Conservation (phyloP, 2,329 filamentous ascomycete species). For the Cladosporium halotolerans region DNA sequence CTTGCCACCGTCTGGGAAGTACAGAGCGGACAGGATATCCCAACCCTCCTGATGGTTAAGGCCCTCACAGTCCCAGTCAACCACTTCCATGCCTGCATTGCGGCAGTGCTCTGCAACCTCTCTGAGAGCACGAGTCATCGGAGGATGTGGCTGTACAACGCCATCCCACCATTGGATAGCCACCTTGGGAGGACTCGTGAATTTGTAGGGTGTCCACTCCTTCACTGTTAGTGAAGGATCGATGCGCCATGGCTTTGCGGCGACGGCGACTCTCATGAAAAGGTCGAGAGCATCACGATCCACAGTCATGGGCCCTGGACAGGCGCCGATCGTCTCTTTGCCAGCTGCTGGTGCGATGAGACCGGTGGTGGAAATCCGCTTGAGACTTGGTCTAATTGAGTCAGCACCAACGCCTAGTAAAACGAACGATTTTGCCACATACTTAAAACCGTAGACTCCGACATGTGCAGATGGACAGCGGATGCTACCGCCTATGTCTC, state of each 20-base stretch:
- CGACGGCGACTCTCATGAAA: slow-evolving; percentile 7
- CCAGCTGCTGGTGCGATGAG: slow-evolving; percentile 2
- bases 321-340: slow-evolving; percentile 4
- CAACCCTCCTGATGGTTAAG: slow-evolving; percentile 46
- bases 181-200: slow-evolving; percentile 35
- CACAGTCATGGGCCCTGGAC: slow-evolving; percentile 6
- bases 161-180: slow-evolving; percentile 61
- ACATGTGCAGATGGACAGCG: slow-evolving; percentile 44
- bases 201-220: slow-evolving; percentile 4
- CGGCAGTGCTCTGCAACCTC: slow-evolving; percentile 14
- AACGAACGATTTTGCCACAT: slow-evolving; percentile 24
- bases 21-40: slow-evolving; percentile 43
- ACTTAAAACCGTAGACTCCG: slow-evolving; percentile 41
- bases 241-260: slow-evolving; percentile 2
- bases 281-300: slow-evolving; percentile 3
- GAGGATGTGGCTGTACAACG: slow-evolving; percentile 60
- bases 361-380: slow-evolving; percentile 1
- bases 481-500: slow-evolving; percentile 49
- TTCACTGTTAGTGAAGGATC: slow-evolving; percentile 3
- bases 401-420: neutral
- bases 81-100: slow-evolving; percentile 45
- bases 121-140: slow-evolving; percentile 51
- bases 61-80: slow-evolving; percentile 41
- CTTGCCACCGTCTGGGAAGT: slow-evolving; percentile 55
- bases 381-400: neutral